Evolutionary conservation across 1,284 basidiomycete genomes (phyloP).

Genomic region (Caloboletus inedulis): DNA sequence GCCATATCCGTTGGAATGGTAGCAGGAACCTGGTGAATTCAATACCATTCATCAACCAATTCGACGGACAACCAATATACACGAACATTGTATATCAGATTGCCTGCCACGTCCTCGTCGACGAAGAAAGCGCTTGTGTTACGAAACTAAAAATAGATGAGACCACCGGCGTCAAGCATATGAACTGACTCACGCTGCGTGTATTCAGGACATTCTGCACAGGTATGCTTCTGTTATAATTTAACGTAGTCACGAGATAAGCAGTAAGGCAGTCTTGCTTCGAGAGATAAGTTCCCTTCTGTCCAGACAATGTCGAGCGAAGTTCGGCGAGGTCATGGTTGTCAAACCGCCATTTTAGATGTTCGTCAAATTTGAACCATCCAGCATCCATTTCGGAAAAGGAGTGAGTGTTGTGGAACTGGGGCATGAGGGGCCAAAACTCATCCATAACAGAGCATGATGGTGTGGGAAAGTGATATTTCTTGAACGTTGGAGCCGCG

Average conservation of each 20-base stretch:
- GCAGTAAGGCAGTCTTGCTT: constrained; percentile 31
- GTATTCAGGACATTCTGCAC: constrained; percentile 22
- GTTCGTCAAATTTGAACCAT: background rate
- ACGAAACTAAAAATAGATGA: constrained; percentile 22
- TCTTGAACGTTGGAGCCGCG: constrained; percentile 17
- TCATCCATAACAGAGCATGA: background rate
- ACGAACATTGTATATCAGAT: too few relatives aligned
- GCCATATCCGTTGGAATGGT: constrained; percentile 6
- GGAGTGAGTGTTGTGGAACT: background rate
- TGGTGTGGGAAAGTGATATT: constrained; percentile 14
- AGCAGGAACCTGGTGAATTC: background rate
- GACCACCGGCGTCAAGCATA: background rate
- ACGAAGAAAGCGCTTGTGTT: constrained; percentile 12
- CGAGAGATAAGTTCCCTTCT: constrained; percentile 5
- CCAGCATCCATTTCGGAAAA: too few relatives aligned
- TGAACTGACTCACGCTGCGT: constrained; percentile 19
- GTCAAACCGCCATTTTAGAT: constrained; percentile 19
- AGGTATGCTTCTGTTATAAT: constrained; percentile 10
- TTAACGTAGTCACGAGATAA: constrained; percentile 25
- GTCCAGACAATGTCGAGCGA: background rate
- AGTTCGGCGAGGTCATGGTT: constrained; percentile 1
- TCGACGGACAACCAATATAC: constrained; percentile 2
- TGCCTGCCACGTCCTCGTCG: constrained; percentile 15
- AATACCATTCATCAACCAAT: background rate
- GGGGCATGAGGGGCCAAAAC: constrained; percentile 10